phyloP scores from a whole-genome alignment of 1,284 basidiomycete genomes.

The Ceratobasidium sp. region DNA sequence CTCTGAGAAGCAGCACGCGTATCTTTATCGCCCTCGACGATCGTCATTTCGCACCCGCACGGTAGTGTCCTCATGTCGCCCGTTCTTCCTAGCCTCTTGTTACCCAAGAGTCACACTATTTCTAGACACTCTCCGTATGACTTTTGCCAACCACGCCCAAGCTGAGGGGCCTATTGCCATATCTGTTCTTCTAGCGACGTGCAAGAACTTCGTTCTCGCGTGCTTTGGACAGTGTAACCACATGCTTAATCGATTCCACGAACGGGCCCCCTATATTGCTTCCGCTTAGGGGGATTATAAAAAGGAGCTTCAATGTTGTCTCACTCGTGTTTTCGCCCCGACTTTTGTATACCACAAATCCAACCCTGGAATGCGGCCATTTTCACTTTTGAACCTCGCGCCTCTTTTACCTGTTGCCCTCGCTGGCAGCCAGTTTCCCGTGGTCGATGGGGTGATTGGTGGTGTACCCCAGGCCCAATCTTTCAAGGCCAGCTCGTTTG shows the following conservation, averaged over 20 bases:
- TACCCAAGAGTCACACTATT: not conserved
- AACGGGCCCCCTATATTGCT: conserved; percentile 6
- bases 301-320: not conserved
- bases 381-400: conserved; percentile 9
- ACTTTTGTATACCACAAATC: conserved; percentile 4
- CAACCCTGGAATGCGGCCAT: conserved; percentile 7
- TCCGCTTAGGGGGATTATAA: conserved; percentile 19
- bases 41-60: not conserved
- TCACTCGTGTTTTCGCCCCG: not conserved
- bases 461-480: conserved; percentile 6
- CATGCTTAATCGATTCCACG: not conserved
- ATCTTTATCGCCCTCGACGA: not conserved
- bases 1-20: too few relatives aligned
- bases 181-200: not conserved
- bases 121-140: conserved; percentile 15
- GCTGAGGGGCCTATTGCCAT: not conserved
- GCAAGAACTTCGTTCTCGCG: not conserved
- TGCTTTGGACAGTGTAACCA: conserved; percentile 3
- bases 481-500: not conserved
- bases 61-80: conserved; percentile 1
- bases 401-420: conserved; percentile 1
- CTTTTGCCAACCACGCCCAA: not conserved
- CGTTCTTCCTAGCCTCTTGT: not conserved
- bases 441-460: conserved; percentile 9
- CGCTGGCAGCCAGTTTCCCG: not conserved